Conservation (phyloP, 257 asterid species). For the Salvia rosmarinus region DNA sequence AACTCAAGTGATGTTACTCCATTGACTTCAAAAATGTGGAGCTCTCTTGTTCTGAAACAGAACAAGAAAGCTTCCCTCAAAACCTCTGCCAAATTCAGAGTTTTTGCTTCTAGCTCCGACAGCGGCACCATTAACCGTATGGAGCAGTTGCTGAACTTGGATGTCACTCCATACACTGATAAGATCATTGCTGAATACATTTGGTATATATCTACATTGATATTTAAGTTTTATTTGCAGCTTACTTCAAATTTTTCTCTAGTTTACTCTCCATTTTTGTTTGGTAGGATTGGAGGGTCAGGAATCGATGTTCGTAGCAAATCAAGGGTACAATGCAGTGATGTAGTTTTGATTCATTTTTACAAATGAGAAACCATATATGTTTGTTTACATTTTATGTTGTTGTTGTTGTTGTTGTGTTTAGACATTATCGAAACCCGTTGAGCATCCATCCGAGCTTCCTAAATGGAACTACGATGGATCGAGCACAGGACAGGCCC, state of each 20-base stretch:
- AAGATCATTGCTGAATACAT: slow-evolving; percentile 93
- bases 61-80: slow-evolving; percentile 58
- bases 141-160: slow-evolving; percentile 88
- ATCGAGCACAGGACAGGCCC: slow-evolving; percentile 99
- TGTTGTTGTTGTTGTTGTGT: slow-evolving; percentile 13
- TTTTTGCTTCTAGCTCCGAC: slow-evolving; percentile 61
- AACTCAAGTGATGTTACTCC: slow-evolving; percentile 59
- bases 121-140: slow-evolving; percentile 77
- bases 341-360: slow-evolving; percentile 15
- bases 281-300: slow-evolving; percentile 88
- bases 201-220: slow-evolving; percentile 49
- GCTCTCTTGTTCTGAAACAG: slow-evolving; percentile 69
- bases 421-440: slow-evolving; percentile 86
- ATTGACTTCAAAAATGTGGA: slow-evolving; percentile 69
- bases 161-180: slow-evolving; percentile 75
- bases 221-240: background rate
- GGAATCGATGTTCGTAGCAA: slow-evolving; percentile 93
- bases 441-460: slow-evolving; percentile 90
- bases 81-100: slow-evolving; percentile 66
- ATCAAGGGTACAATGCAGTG: slow-evolving; percentile 66
- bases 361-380: background rate
- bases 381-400: slow-evolving; percentile 12
- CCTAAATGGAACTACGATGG: slow-evolving; percentile 99
- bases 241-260: background rate
- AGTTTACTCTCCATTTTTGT: slow-evolving; percentile 20